Base-by-base conservation (phyloP, 2,329 filamentous ascomycete species). In the Colletotrichum magnum region DNA sequence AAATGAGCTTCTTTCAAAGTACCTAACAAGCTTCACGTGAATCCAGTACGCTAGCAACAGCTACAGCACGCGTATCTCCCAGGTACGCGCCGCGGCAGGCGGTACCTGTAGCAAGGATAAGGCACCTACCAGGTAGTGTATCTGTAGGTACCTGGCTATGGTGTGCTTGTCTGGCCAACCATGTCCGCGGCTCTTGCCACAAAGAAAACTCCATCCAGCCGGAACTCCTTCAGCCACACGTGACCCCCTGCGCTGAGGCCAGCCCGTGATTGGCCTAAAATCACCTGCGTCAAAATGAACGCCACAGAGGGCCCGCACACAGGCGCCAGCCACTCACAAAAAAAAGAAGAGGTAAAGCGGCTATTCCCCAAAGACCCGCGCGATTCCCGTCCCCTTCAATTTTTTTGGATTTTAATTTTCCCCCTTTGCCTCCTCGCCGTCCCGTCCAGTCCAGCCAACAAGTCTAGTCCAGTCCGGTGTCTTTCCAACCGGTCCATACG, bases 271-370 rank as follows among this genome's bases (percentile, higher is more conserved):
- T 69, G 62, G 67, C 1, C 13, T 15, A 47, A 45, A 15, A 54
- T 52, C 15, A 60, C 36, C 18, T 61, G 57, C 62, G 56, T 43
- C n/a, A 43, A 13, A 24, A 16, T 9, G 41, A 32, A 36, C 59
- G 64, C 65, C 65, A 57, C 66, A 69, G 50, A 41, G 50, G 48
- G 66, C 26, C 24, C n/a, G 56, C 28, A 58, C 45, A 52, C 43
- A 12, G 45, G 15, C 41, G 62, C 66, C 62, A 60, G 66, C 62
- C 66, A 69, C 62, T 69, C 62, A 69, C 51, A 51, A 66, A 59
- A 60, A 69, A 43, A 51, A 66, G 50, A 60, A 56, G 51, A 59
- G 58, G 61, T 69, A 69, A 57, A 69, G 67, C 62, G 56, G 62
- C 67, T 67, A 57, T 66, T 61, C 67, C 67, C 66, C 62, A 69